Conservation (phyloP, 805 yeast species). For the Scheffersomyces spartinae region DNA sequence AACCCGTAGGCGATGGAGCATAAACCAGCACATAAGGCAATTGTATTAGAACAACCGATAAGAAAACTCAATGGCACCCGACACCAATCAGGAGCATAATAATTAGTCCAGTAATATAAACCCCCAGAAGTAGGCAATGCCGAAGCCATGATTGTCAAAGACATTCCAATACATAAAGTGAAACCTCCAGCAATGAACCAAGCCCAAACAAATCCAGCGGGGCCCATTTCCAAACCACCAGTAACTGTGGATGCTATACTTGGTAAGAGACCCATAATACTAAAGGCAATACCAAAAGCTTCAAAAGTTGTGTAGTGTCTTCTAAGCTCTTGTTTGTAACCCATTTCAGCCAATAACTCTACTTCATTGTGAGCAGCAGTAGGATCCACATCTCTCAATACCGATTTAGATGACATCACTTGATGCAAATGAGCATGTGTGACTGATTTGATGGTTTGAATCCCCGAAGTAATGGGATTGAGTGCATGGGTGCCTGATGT, state of each 20-base stretch:
- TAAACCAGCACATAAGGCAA: slow-evolving; percentile 55
- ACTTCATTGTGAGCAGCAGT: too few relatives aligned
- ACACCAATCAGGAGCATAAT: slow-evolving; percentile 46
- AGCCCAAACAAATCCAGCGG: slow-evolving; percentile 60
- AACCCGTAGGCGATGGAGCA: slow-evolving; percentile 65
- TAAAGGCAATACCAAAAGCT: slow-evolving; percentile 61
- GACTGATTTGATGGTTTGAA: too few relatives aligned
- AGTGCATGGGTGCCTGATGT: too few relatives aligned
- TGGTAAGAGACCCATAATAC: slow-evolving; percentile 63
- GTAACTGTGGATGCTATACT: slow-evolving; percentile 46
- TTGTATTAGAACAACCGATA: slow-evolving; percentile 56
- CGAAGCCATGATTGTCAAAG: slow-evolving; percentile 57
- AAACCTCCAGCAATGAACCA: slow-evolving; percentile 54
- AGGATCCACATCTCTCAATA: too few relatives aligned
- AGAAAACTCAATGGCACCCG: slow-evolving; percentile 47
- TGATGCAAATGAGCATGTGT: too few relatives aligned
- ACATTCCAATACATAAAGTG: slow-evolving; percentile 43
- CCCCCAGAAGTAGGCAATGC: slow-evolving; percentile 74
- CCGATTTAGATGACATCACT: too few relatives aligned
- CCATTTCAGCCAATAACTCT: slow-evolving; percentile 41
- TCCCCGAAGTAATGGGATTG: too few relatives aligned
- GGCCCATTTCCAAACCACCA: slow-evolving; percentile 49
- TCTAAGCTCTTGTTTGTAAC: slow-evolving; percentile 57
- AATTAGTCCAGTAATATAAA: slow-evolving; percentile 55
- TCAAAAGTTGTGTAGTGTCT: slow-evolving; percentile 52